Base-by-base conservation (phyloP, 768 basidiomycete genomes). In the Pleurotus pulmonarius region DNA sequence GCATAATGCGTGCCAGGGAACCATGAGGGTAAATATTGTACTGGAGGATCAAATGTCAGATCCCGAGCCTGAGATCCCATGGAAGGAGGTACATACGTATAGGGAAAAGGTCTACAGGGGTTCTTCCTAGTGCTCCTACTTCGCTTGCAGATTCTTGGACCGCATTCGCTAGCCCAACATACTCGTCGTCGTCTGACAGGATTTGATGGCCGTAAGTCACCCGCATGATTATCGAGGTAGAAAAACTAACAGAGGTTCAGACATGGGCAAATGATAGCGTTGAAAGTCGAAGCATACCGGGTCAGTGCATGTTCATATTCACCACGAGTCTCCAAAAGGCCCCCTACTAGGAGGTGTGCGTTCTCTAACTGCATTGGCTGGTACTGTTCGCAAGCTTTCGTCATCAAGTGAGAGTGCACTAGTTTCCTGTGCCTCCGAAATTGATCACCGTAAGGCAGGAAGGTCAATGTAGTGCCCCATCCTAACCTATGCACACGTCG, bases 371-470 rank as follows among this genome's bases (percentile, higher is more conserved):
- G 77, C 75, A 65, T 73, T 70, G 60, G 73, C 67, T 61, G 78
- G 77, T 4, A 80, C 65, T 24, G 75, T 73, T 18, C 66, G 70
- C 58, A 78, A 72, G 55, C 63, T 63, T 48, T 63, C 16, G 56
- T 58, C 37, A 56, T 67, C 25, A 66, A 58, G 29, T 60, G 58
- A 22, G 61, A 59, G 39, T 64, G 58, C 22, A 65, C 52, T 60
- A 78, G 77, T n/a, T 77, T 75, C 43, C 79, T 73, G 62, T 81
- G 80, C 64, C 74, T 79, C 57, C 80, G 70, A 63, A 81, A 79
- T 44, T 74, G 71, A 13, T 73, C 75, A 22, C 79, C 80, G 63
- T 45, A 44, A 44, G 43, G 51, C 25, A 45, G 20, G 46, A 68
- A 60, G 0, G 38, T n/a, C 13, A 47, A 3, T 6, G 11, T 25